Conservation (phyloP, 768 basidiomycete species). For the Lactarius trivialis region DNA sequence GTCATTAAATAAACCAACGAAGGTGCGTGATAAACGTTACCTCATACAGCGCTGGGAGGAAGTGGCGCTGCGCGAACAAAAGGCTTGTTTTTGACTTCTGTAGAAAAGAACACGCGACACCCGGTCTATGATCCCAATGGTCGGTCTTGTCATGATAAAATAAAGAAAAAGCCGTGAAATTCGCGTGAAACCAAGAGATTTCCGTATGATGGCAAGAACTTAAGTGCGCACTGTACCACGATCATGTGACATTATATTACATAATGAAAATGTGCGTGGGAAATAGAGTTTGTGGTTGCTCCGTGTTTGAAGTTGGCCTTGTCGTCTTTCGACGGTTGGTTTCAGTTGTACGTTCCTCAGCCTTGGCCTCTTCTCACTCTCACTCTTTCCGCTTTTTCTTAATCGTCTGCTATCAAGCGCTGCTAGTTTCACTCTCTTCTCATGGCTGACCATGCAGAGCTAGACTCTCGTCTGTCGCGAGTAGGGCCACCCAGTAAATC, state of each 20-base stretch:
- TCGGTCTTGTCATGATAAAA: background rate
- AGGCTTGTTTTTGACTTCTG: too few relatives aligned
- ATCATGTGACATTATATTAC: slow-evolving; percentile 11
- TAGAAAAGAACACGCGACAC: too few relatives aligned
- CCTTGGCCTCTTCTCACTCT: background rate
- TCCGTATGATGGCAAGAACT: background rate
- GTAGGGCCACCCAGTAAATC: slow-evolving; percentile 10
- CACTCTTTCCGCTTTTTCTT: background rate
- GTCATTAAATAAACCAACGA: background rate
- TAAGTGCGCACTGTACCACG: background rate
- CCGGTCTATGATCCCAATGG: too few relatives aligned
- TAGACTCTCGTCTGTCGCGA: slow-evolving; percentile 1
- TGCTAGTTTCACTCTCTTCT: slow-evolving; percentile 2
- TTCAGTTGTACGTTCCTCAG: slow-evolving; percentile 6
- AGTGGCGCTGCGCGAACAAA: background rate
- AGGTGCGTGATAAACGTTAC: background rate
- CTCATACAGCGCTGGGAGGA: background rate
- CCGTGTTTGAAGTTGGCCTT: background rate
- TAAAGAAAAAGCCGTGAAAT: background rate
- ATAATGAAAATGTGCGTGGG: background rate
- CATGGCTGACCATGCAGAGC: slow-evolving; percentile 15
- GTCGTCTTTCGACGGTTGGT: slow-evolving; percentile 3
- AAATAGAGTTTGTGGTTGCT: background rate
- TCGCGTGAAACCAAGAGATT: background rate
- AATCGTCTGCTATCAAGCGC: background rate